phyloP scores from a whole-genome alignment of 1,284 basidiomycete species.

The Filobasidium uniguttulatum region DNA sequence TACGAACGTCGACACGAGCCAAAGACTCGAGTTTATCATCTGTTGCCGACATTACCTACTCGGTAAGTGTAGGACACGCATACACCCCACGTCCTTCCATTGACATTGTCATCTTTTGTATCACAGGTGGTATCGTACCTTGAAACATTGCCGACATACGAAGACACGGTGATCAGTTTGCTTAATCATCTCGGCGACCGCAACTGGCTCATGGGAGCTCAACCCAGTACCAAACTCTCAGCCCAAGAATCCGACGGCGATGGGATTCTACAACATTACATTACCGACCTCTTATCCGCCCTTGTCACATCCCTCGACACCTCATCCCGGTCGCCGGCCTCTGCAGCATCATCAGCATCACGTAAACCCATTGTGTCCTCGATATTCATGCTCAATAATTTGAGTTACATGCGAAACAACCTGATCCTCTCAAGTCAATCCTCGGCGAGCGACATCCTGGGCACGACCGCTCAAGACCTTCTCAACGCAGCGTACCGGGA shows the following conservation, averaged over 20 bases:
- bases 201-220: conserved; percentile 38
- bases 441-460: conserved; percentile 31
- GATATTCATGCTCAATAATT: conserved; percentile 34
- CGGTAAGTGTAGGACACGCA: conserved; percentile 6
- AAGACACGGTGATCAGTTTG: conserved; percentile 24
- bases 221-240: conserved; percentile 22
- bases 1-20: conserved; percentile 17
- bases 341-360: too few species aligned
- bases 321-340: conserved; percentile 24
- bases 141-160: conserved; percentile 28
- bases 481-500: conserved; percentile 33
- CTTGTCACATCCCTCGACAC: conserved; percentile 26
- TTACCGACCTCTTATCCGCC: conserved; percentile 34
- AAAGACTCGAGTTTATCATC: conserved; percentile 16
- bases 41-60: conserved; percentile 28
- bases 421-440: conserved; percentile 21
- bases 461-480: conserved; percentile 33
- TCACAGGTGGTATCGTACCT: conserved; percentile 29
- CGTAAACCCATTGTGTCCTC: conserved; percentile 22
- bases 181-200: conserved; percentile 31
- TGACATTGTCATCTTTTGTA: not conserved
- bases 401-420: conserved; percentile 34
- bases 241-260: conserved; percentile 20
- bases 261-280: conserved; percentile 33
- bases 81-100: not conserved